Base-by-base conservation (phyloP, 1,284 basidiomycete genomes). In the Neolentinus lepideus region DNA sequence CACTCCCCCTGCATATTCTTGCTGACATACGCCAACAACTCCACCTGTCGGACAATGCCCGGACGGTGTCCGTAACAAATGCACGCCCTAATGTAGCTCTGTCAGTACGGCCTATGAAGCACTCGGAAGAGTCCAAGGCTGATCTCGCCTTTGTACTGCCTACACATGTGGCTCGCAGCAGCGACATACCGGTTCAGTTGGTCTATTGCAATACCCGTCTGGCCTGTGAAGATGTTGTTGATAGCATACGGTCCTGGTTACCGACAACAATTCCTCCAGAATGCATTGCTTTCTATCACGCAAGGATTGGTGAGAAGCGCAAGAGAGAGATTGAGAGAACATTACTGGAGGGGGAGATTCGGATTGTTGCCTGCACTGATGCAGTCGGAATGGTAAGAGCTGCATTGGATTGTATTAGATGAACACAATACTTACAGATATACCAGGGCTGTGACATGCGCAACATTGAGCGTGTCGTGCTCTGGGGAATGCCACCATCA, bases 31-130 rank as follows among this genome's bases (percentile, higher is more conserved):
- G 29, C 29, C 29, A 12, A 6, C 6, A 6, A 4, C 4, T 31
- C 4, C 29, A 31, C 12, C 29, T 31, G 29, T 4, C 29, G 12
- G 29, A 31, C 12, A 12, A 31, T 31, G 29, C 29, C 4, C 6
- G 3, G 8, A 21, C 16, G 3, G 54, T 52, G 3, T 21, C 12
- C 3, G 21, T 55, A 12, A 26, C 54, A 8, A 55, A 55, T 55
- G 54, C 50, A 16, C 46, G 54, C 16, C 54, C 54, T n/a, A 55
- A 55, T 25, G 48, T 55, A 10, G 54, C 54, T 6, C 25, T 55
- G 12, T 55, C 54, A n/a, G 38, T 46, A n/a, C 48, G 54, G 3
- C 3, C 8, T 10, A 55, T 55, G 50, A 29, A 31, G 21, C 27
- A 21, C 36, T 16, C 21, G 8, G 50, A 55, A 10, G 21, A 52